These are phyloP conservation scores for Chaetothyriales sp. DNA, from an alignment of 2,329 filamentous ascomycete species.

Conservation along the genomic window DNA sequence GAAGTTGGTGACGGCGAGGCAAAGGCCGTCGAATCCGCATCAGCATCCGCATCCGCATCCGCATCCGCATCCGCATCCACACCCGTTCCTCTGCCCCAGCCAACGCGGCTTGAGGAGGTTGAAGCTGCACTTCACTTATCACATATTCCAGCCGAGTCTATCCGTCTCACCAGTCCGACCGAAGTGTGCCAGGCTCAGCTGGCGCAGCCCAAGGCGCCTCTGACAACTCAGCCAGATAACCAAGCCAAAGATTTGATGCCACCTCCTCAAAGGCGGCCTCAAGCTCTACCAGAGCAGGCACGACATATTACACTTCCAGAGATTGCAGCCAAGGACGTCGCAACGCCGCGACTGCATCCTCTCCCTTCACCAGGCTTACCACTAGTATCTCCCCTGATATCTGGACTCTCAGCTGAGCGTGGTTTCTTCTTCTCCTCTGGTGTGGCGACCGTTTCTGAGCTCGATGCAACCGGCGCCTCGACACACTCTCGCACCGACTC, in stretches of 20 bases:
- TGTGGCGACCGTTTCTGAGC: conserved; percentile 7
- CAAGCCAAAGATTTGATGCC: background rate
- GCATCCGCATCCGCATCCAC: background rate
- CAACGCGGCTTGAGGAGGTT: background rate
- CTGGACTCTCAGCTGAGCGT: conserved; percentile 16
- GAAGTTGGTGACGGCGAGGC: conserved; percentile 4
- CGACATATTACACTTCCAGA: background rate
- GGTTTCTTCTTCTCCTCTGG: conserved; percentile 22
- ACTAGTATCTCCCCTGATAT: conserved; percentile 26
- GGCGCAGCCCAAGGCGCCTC: background rate
- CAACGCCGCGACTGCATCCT: conserved; percentile 26
- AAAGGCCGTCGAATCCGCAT: background rate
- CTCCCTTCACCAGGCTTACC: conserved; percentile 28
- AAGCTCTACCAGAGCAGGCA: background rate
- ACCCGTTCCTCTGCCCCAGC: background rate
- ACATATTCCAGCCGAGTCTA: background rate
- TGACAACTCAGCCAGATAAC: background rate
- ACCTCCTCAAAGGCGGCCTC: background rate
- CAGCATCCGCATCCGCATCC: too few relatives aligned
- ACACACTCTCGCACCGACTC: background rate
- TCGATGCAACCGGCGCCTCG: conserved; percentile 9
- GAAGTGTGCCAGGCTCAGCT: background rate
- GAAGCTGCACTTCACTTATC: background rate
- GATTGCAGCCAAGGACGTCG: conserved; percentile 2
- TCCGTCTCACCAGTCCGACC: background rate